These are phyloP conservation scores for Colletotrichum filicis DNA, from an alignment of 2,329 filamentous ascomycete species.

Conservation along the genomic window DNA sequence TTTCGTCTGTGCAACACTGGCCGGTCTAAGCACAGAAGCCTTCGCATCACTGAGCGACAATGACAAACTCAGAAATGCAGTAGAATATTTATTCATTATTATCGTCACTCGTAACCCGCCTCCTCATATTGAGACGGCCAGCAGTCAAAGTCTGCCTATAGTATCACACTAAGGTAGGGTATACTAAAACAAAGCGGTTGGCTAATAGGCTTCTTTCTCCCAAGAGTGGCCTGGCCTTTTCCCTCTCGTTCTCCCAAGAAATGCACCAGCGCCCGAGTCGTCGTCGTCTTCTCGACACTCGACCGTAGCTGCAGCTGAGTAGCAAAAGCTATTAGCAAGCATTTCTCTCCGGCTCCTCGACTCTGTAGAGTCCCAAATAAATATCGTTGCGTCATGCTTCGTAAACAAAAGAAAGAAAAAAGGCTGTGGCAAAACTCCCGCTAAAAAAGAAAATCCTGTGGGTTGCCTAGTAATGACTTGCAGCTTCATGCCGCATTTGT, in stretches of 20 bases:
- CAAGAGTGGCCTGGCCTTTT: not conserved
- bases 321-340: not conserved
- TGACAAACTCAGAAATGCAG: not conserved
- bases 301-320: not conserved
- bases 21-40: not conserved
- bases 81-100: conserved; percentile 3
- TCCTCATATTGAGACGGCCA: not conserved
- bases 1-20: not conserved
- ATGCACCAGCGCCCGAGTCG: not conserved
- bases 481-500: conserved; percentile 21
- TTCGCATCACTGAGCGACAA: not conserved
- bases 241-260: not conserved
- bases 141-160: conserved; percentile 10
- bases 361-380: conserved; percentile 7
- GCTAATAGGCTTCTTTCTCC: not conserved
- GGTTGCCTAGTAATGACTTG: not conserved
- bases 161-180: not conserved
- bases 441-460: not conserved
- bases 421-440: conserved; percentile 22
- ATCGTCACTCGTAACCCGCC: conserved; percentile 21
- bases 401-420: conserved; percentile 2
- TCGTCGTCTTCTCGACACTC: not conserved
- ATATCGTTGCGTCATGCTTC: conserved; percentile 24
- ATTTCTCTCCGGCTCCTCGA: not conserved
- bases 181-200: not conserved